Percentiles rank a stretch among this genome's conserved stretches.
Conservation (phyloP, 371 early-diverging fungal species). For the Zychaea mexicana region DNA sequence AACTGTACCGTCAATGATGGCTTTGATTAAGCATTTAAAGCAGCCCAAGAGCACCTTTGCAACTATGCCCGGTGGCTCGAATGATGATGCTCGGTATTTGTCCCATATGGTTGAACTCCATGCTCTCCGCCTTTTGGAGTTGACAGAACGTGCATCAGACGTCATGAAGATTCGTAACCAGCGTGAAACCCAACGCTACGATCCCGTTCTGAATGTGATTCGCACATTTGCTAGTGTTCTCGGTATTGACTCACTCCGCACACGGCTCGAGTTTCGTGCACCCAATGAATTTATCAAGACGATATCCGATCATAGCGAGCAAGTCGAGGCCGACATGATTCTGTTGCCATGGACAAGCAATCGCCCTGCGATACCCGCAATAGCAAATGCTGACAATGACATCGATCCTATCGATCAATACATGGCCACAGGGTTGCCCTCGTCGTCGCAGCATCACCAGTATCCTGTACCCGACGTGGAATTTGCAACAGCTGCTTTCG, state of each 20-base stretch:
- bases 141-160: slow-evolving; percentile 72
- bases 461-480: slow-evolving; percentile 19
- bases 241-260: slow-evolving; percentile 41
- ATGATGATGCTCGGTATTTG: background rate
- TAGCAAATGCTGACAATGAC: background rate
- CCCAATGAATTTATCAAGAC: slow-evolving; percentile 24
- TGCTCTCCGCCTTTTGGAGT: slow-evolving; percentile 71
- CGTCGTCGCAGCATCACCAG: background rate
- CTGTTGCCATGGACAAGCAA: slow-evolving; percentile 27
- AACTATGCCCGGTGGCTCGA: background rate
- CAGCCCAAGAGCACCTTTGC: slow-evolving; percentile 10
- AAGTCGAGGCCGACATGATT: slow-evolving; percentile 29
- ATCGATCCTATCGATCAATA: background rate
- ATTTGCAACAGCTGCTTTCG: slow-evolving; percentile 22
- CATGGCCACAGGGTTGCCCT: no score
- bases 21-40: slow-evolving; percentile 62
- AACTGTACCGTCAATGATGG: slow-evolving; percentile 74
- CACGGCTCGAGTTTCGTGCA: slow-evolving; percentile 27
- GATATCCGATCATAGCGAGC: slow-evolving; percentile 15
- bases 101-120: slow-evolving; percentile 22
- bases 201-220: slow-evolving; percentile 77
- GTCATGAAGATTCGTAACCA: slow-evolving; percentile 73
- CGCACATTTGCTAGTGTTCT: slow-evolving; percentile 72
- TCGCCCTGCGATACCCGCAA: background rate
- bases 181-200: slow-evolving; percentile 54